Evolutionary conservation across 2,329 filamentous ascomycete genomes (phyloP).

Genomic region (Diaporthe amygdali): DNA sequence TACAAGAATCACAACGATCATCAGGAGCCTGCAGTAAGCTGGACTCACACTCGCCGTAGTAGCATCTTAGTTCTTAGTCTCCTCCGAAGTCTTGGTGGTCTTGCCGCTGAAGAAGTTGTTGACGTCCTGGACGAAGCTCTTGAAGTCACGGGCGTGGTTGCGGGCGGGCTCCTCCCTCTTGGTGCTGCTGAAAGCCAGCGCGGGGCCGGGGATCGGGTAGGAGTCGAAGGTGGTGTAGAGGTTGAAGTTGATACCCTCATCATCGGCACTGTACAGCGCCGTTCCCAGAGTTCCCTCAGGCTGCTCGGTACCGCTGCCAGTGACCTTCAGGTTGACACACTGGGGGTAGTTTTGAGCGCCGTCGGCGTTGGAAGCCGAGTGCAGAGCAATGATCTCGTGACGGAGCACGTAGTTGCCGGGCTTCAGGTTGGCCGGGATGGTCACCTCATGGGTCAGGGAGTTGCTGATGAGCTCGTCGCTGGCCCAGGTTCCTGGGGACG

Average conservation of each 20-base stretch:
- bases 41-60: neutral
- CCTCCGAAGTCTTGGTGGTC: neutral
- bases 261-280: constrained; percentile 30
- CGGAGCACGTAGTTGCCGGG: constrained; percentile 49
- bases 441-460: constrained; percentile 48
- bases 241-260: constrained; percentile 34
- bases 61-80: neutral
- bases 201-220: constrained; percentile 35
- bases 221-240: constrained; percentile 26
- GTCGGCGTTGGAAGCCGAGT: constrained; percentile 42
- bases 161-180: constrained; percentile 3
- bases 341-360: constrained; percentile 54
- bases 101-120: constrained; percentile 14
- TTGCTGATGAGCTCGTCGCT: constrained; percentile 51
- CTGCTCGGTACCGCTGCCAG: constrained; percentile 38
- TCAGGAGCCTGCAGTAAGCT: neutral
- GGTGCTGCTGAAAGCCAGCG: constrained; percentile 28
- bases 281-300: constrained; percentile 33
- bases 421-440: constrained; percentile 44
- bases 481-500: constrained; percentile 54
- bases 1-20: constrained; percentile 1
- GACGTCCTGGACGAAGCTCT: constrained; percentile 14
- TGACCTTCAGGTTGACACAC: constrained; percentile 51
- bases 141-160: constrained; percentile 2
- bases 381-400: constrained; percentile 55